These are phyloP conservation scores for Spongispora temasekensis DNA, from an alignment of 1,284 basidiomycete genomes.

Conservation along the genomic window DNA sequence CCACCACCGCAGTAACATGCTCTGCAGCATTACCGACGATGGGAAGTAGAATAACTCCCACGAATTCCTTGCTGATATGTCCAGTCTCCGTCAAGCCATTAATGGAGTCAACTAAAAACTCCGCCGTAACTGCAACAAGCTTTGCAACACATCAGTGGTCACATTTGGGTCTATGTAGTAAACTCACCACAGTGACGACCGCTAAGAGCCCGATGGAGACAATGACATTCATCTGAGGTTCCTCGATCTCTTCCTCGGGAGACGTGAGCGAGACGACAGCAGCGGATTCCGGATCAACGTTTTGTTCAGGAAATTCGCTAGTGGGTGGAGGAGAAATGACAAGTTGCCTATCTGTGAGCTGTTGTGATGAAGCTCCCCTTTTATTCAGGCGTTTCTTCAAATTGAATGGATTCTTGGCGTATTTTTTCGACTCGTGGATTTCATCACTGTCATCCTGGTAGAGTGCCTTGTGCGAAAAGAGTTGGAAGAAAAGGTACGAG, in stretches of 20 bases:
- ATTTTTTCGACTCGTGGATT: slow-evolving; percentile 21
- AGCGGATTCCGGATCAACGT: slow-evolving; percentile 15
- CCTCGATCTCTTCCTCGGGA: slow-evolving; percentile 48
- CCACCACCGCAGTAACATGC: slow-evolving; percentile 78
- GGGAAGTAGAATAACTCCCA: slow-evolving; percentile 86
- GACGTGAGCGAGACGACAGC: neutral
- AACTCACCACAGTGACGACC: slow-evolving; percentile 63
- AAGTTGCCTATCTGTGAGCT: neutral
- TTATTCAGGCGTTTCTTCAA: slow-evolving; percentile 15
- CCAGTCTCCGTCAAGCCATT: slow-evolving; percentile 56
- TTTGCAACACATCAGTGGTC: slow-evolving; percentile 20
- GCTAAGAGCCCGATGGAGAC: slow-evolving; percentile 57
- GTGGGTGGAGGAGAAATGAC: slow-evolving; percentile 5
- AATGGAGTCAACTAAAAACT: slow-evolving; percentile 82
- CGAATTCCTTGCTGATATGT: slow-evolving; percentile 72
- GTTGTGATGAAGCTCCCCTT: slow-evolving; percentile 4
- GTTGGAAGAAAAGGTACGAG: slow-evolving; percentile 81
- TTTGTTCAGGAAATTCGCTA: neutral
- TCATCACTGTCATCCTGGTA: slow-evolving; percentile 57
- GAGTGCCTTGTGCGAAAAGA: slow-evolving; percentile 79
- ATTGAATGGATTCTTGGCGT: slow-evolving; percentile 34
- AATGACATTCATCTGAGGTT: slow-evolving; percentile 57
- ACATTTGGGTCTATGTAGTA: neutral
- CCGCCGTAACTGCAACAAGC: slow-evolving; percentile 75
- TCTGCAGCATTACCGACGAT: slow-evolving; percentile 81